Evolutionary conservation across 805 yeast genomes (phyloP).

Genomic region (Candida silvatica): DNA sequence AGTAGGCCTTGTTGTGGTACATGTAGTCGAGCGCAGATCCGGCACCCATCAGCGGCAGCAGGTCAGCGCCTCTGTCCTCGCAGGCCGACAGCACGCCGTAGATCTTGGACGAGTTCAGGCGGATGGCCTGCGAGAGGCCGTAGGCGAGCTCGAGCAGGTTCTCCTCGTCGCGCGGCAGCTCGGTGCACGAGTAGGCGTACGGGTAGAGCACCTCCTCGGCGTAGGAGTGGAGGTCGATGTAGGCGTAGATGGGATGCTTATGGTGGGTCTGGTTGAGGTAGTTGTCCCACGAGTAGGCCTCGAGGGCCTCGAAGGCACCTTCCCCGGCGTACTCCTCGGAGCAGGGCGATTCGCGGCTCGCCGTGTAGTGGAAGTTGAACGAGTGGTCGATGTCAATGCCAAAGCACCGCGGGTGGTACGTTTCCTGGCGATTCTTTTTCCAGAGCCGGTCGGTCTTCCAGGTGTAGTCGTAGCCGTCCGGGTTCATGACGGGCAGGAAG

Average conservation of each 20-base stretch:
- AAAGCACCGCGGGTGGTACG: slow-evolving; percentile 54
- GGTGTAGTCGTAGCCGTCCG: slow-evolving; percentile 83
- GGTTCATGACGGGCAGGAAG: slow-evolving; percentile 78
- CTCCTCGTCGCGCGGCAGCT: slow-evolving; percentile 70
- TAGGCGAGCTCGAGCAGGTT: slow-evolving; percentile 74
- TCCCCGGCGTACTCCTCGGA: slow-evolving; percentile 81
- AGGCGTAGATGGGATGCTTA: slow-evolving; percentile 62
- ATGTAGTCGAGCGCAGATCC: slow-evolving; percentile 77
- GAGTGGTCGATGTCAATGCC: slow-evolving; percentile 89
- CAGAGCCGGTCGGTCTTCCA: slow-evolving; percentile 79
- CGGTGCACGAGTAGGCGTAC: slow-evolving; percentile 70
- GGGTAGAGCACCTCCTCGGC: slow-evolving; percentile 80
- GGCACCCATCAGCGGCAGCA: slow-evolving; percentile 66
- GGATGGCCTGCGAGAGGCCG: slow-evolving; percentile 68
- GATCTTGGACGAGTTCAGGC: slow-evolving; percentile 51
- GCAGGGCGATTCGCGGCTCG: slow-evolving; percentile 59
- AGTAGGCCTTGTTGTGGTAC: slow-evolving; percentile 73
- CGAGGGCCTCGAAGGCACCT: slow-evolving; percentile 57
- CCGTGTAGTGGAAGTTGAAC: slow-evolving; percentile 65
- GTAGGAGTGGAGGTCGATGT: slow-evolving; percentile 77
- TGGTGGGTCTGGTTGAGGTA: slow-evolving; percentile 40
- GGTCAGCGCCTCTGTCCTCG: slow-evolving; percentile 65
- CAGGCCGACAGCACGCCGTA: slow-evolving; percentile 75
- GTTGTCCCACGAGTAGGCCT: slow-evolving; percentile 40
- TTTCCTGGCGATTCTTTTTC: slow-evolving; percentile 82